phyloP scores from a whole-genome alignment of 1,139 yeast species.

The Protomyces inundatus region DNA sequence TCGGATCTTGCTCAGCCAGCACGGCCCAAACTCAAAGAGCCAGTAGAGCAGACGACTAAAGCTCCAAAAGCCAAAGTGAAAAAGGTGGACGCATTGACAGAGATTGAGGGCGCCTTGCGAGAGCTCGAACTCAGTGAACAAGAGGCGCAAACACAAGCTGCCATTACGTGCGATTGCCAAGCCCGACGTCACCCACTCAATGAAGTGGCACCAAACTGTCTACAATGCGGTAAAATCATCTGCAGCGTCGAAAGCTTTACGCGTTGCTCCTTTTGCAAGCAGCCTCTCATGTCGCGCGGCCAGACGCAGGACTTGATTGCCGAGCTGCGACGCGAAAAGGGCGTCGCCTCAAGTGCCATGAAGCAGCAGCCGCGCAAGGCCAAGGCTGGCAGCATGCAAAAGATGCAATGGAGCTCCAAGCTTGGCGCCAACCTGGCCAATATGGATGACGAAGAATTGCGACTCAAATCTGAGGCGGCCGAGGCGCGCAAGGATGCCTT shows the following conservation, averaged over 20 bases:
- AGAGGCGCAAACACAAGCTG: slow-evolving; percentile 30
- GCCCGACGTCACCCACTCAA: slow-evolving; percentile 75
- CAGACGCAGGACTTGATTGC: slow-evolving; percentile 26
- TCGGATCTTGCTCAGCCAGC: slow-evolving; percentile 12
- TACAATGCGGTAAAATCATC: slow-evolving; percentile 88
- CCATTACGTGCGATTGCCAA: slow-evolving; percentile 59
- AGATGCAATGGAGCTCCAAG: slow-evolving; percentile 30
- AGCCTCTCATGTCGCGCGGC: slow-evolving; percentile 13
- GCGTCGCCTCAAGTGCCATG: slow-evolving; percentile 9
- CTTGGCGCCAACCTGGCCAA: slow-evolving; percentile 29
- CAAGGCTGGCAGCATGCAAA: slow-evolving; percentile 13
- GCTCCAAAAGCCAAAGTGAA: slow-evolving; percentile 32
- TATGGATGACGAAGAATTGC: slow-evolving; percentile 36
- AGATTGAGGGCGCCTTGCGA: slow-evolving; percentile 48
- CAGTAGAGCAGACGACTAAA: background rate
- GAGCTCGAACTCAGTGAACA: slow-evolving; percentile 41
- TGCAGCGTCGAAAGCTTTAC: slow-evolving; percentile 83
- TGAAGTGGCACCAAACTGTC: slow-evolving; percentile 86
- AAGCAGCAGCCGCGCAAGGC: slow-evolving; percentile 22
- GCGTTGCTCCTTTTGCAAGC: slow-evolving; percentile 49
- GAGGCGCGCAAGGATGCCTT: slow-evolving; percentile 37
- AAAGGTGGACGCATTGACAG: slow-evolving; percentile 51
- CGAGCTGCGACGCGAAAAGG: slow-evolving; percentile 24
- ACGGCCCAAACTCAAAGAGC: no score
- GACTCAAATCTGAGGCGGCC: slow-evolving; percentile 37